These are phyloP conservation scores for Mucor lusitanicus DNA, from an alignment of 371 early-diverging fungal genomes.

Conservation along the genomic window DNA sequence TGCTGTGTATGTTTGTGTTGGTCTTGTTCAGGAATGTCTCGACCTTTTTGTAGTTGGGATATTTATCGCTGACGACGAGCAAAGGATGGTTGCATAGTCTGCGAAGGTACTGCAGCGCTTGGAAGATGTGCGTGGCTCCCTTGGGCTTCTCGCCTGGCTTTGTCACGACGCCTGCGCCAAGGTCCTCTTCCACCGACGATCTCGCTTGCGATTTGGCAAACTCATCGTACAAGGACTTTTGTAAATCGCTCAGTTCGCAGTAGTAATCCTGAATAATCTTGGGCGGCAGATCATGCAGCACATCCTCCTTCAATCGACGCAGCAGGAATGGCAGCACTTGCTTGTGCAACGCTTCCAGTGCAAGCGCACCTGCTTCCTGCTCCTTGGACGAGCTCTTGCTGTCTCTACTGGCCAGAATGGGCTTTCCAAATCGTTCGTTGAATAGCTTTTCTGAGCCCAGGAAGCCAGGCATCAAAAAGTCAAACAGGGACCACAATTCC, in stretches of 20 bases:
- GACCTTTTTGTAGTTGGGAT: conserved; percentile 80
- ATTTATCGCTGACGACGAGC: conserved; percentile 81
- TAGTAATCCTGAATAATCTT: conserved; percentile 99
- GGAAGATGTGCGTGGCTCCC: conserved; percentile 88
- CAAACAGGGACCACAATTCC: conserved; percentile 98
- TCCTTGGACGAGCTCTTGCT: conserved; percentile 83
- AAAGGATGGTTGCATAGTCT: conserved; percentile 97
- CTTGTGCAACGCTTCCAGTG: conserved; percentile 93
- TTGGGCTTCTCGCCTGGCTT: conserved; percentile 36
- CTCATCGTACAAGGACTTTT: conserved; percentile 88
- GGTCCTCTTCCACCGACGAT: conserved; percentile 53
- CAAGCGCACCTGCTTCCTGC: conserved; percentile 84
- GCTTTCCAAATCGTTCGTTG: conserved; percentile 88
- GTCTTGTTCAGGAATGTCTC: conserved; percentile 60
- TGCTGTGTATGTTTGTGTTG: conserved; percentile 74
- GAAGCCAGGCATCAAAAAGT: conserved; percentile 98
- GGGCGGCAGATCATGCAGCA: conserved; percentile 97
- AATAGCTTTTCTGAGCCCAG: conserved; percentile 91
- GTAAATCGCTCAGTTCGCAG: conserved; percentile 92
- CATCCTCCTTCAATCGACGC: conserved; percentile 98
- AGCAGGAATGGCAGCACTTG: conserved; percentile 98
- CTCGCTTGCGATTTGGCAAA: conserved; percentile 72
- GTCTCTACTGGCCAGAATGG: conserved; percentile 89
- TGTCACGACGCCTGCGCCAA: conserved; percentile 30
- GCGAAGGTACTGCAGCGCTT: conserved; percentile 94